Evolutionary conservation across 2,329 filamentous ascomycete species (phyloP).

Genomic region (Xylariaceae sp.): DNA sequence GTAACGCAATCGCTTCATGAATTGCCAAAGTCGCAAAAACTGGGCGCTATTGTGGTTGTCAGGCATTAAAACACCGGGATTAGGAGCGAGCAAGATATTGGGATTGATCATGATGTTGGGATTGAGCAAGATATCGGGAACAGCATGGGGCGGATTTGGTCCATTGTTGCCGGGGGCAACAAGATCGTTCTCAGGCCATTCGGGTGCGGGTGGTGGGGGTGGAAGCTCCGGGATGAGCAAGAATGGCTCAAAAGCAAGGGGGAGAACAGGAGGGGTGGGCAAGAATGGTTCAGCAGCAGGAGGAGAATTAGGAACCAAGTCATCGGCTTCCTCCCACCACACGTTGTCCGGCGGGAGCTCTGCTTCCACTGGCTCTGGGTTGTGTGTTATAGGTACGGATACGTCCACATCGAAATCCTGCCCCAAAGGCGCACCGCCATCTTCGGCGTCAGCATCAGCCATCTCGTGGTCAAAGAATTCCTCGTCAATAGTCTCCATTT

Average conservation of each 20-base stretch:
- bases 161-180: no score
- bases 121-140: no score
- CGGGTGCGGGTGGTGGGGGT: neutral
- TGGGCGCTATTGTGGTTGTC: constrained; percentile 46
- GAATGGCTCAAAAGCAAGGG: no score
- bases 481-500: constrained; percentile 10
- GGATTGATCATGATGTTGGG: constrained; percentile 24
- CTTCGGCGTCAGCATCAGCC: constrained; percentile 22
- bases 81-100: constrained; percentile 31
- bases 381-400: neutral
- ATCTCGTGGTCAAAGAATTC: constrained; percentile 22
- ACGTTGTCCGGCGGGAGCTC: no score
- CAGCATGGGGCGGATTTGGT: no score
- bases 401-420: constrained; percentile 23
- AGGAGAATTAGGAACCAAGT: neutral
- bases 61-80: constrained; percentile 38
- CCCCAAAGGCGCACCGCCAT: constrained; percentile 26
- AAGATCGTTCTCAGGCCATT: no score
- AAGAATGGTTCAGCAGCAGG: neutral
- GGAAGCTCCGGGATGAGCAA: neutral
- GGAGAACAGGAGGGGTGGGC: neutral
- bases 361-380: constrained; percentile 9
- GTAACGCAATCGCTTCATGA: constrained; percentile 11
- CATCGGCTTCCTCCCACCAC: neutral
- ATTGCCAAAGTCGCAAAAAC: constrained; percentile 48